Evolutionary conservation across 2,329 filamentous ascomycete genomes (phyloP).

Genomic region (Fusarium siculi): DNA sequence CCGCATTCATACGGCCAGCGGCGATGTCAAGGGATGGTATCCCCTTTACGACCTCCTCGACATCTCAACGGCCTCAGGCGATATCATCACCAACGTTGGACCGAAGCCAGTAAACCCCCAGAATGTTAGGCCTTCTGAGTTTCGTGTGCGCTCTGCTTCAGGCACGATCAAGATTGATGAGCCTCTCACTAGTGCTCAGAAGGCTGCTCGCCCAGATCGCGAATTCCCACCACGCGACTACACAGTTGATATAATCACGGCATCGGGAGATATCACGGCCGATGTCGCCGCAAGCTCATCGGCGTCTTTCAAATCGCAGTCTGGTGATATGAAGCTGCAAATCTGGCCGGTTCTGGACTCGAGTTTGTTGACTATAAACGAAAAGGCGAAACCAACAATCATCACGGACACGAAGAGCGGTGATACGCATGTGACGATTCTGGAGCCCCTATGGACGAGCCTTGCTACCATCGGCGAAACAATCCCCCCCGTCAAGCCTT

Average conservation of each 20-base stretch:
- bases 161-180: constrained; percentile 56
- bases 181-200: constrained; percentile 47
- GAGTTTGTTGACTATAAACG: constrained; percentile 7
- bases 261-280: constrained; percentile 57
- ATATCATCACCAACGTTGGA: constrained; percentile 53
- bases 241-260: constrained; percentile 55
- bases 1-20: constrained; percentile 55
- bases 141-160: constrained; percentile 57
- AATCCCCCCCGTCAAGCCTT: constrained; percentile 22
- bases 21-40: constrained; percentile 59
- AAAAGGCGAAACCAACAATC: constrained; percentile 44
- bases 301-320: constrained; percentile 52
- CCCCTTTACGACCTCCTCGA: constrained; percentile 61
- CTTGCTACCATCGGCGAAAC: constrained; percentile 8
- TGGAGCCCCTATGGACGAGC: constrained; percentile 58
- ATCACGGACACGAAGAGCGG: constrained; percentile 59
- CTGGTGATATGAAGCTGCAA: constrained; percentile 54
- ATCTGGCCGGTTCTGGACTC: constrained; percentile 57
- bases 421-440: constrained; percentile 50
- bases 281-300: constrained; percentile 53
- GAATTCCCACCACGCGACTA: constrained; percentile 60
- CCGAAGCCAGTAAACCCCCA: constrained; percentile 53
- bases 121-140: constrained; percentile 52
- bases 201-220: constrained; percentile 29
- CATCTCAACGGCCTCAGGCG: constrained; percentile 58